Evolutionary conservation across 140 eudicot genomes (phyloP), one percentile per base, ranked within the genome.

Genomic region (Anethum foeniculum): DNA sequence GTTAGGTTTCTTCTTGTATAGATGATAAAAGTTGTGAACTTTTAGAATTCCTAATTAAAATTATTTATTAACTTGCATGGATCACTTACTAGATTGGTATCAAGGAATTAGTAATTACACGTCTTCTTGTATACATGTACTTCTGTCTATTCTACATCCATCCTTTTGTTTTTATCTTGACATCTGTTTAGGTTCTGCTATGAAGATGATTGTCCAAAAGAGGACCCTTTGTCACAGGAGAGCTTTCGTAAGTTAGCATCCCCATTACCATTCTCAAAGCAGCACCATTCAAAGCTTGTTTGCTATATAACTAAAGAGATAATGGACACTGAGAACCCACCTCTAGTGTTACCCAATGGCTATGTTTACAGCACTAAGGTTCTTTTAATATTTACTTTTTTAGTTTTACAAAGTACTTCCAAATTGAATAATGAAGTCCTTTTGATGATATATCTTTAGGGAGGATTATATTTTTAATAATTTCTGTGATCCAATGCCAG

Each of bases 291-390:
- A 7, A 96, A 96, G 84, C 99, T 96, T 81, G 99, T 96, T 27
- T 96, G 99, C 82, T 91, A 87, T 86, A 91, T 96, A 81, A 96
- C 90, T 34, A 96, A 96, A 90, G 99, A 96, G 81, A 81, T 91
- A 7, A 96, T 96, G 99, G 99, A 96, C 82, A 93, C 99, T 18
- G 99, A 96, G 84, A 93, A 96, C 83, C 99, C 98, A 5, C 99
- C 99, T 47, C 93, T 96, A 52, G 99, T 96, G 77, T 82, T 96
- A 77, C 98, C 99, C 0, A 96, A 96, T 76, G 99, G 99, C 82
- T 87, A 92, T 71, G 99, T 95, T 72, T 95, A 95, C 90, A 95
- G 99, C 88, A 90, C 93, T 13, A 95, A 95, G 99, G 99, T 95
- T 78, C 62, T 58, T 83, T 44, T n/a, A 23, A 27, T 15, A 13